Conservation (phyloP, 139 green algal species). For the Chlamydomonas incerta region DNA sequence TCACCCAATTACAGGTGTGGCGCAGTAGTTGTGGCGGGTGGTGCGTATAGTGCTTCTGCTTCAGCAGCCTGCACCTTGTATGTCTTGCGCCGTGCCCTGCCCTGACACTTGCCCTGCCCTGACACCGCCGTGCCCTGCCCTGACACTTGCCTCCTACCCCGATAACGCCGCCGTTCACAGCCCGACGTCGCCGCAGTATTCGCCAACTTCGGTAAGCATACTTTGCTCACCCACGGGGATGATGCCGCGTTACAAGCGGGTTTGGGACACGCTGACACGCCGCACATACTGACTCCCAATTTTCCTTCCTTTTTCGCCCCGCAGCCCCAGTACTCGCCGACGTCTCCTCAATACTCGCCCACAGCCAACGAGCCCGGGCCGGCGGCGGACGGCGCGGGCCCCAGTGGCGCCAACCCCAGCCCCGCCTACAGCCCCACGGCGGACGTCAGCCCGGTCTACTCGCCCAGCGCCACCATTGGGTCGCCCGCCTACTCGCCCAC, state of each 20-base stretch:
- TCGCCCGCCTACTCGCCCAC: constrained; percentile 52
- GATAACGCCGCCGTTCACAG: no score
- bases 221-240: constrained; percentile 65
- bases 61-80: no score
- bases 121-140: no score
- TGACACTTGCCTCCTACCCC: no score
- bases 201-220: constrained; percentile 60
- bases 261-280: no score
- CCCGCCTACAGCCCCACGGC: constrained; percentile 61
- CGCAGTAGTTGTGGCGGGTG: no score
- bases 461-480: neutral
- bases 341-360: constrained; percentile 77
- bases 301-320: no score
- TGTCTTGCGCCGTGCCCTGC: no score
- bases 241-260: neutral
- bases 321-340: constrained; percentile 60
- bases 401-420: constrained; percentile 65
- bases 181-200: constrained; percentile 64
- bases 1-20: constrained; percentile 67
- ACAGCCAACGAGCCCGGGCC: constrained; percentile 35
- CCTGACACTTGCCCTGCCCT: no score
- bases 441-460: constrained; percentile 56
- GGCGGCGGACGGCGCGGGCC: neutral
- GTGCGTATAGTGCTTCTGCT: no score
- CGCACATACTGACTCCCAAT: no score